A percentile compares a stretch with the other conserved stretches of the same genome.
Evolutionary conservation across 805 yeast genomes (phyloP).

Genomic region (Candida ponderosae): DNA sequence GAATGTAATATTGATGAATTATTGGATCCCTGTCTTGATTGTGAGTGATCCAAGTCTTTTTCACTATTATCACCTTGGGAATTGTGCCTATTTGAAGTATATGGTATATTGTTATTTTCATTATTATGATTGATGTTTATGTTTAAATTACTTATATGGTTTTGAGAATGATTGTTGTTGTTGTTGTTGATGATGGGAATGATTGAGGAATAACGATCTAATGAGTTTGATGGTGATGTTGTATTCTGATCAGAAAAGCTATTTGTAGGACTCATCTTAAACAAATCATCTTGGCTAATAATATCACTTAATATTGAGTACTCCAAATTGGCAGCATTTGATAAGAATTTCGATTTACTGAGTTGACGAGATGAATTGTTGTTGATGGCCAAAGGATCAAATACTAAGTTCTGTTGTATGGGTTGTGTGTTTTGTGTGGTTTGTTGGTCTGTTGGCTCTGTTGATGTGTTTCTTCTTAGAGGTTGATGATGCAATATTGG

Average conservation of each 20-base stretch:
- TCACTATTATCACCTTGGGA: no score
- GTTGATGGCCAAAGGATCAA: background rate
- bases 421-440: slow-evolving; percentile 14
- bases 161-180: background rate
- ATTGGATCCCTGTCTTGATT: background rate
- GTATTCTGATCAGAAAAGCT: slow-evolving; percentile 4
- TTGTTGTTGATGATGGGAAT: no score
- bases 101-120: no score
- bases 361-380: slow-evolving; percentile 14
- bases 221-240: slow-evolving; percentile 6
- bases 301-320: slow-evolving; percentile 63
- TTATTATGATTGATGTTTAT: no score
- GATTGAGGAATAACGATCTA: no score
- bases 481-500: background rate
- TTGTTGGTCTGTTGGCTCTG: slow-evolving; percentile 3
- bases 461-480: background rate
- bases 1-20: slow-evolving; percentile 14
- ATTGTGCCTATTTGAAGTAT: no score
- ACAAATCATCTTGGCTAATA: slow-evolving; percentile 31
- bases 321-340: slow-evolving; percentile 68
- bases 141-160: no score
- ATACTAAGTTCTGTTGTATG: background rate
- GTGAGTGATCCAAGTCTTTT: no score
- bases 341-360: slow-evolving; percentile 40
- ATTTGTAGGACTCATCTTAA: slow-evolving; percentile 1